Evolutionary conservation across 352 stramenopile species (phyloP).

Genomic region (Globisporangium ultimum): DNA sequence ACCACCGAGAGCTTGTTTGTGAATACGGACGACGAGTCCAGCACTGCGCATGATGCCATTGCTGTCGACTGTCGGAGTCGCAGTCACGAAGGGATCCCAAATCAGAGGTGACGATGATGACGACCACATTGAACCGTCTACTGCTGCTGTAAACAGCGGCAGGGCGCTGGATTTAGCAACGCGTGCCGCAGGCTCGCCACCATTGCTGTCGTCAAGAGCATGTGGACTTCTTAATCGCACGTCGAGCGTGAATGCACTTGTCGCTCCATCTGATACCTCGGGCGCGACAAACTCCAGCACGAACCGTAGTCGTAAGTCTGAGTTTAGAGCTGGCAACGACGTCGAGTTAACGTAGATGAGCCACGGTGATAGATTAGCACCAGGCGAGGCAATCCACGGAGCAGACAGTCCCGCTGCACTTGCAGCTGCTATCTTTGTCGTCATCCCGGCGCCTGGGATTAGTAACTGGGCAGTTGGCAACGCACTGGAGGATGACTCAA

Average conservation of each 20-base stretch:
- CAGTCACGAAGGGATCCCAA: conserved; percentile 4
- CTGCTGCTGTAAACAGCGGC: not conserved
- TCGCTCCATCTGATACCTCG: not conserved
- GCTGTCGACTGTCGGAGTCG: not conserved
- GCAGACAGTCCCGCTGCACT: too few species aligned
- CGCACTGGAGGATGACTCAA: conserved; percentile 5
- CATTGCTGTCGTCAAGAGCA: not conserved
- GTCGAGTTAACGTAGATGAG: not conserved
- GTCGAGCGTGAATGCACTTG: not conserved
- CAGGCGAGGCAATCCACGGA: conserved; percentile 7
- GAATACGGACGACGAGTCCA: not conserved
- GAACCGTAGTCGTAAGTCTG: conserved; percentile 2
- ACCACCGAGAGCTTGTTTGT: not conserved
- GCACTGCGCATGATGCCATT: not conserved
- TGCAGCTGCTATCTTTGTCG: not conserved
- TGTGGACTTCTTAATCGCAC: not conserved
- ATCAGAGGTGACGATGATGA: not conserved
- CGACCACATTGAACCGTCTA: too few species aligned
- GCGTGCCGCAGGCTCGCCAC: not conserved
- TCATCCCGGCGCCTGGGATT: too few species aligned
- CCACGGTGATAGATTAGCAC: too few species aligned
- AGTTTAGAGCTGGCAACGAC: not conserved
- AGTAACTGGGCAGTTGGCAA: not conserved
- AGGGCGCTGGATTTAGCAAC: conserved; percentile 3
- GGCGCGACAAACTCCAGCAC: conserved; percentile 4